Conservation (phyloP, 202 grass and related monocot species). For the Hordeum pubiflorum region DNA sequence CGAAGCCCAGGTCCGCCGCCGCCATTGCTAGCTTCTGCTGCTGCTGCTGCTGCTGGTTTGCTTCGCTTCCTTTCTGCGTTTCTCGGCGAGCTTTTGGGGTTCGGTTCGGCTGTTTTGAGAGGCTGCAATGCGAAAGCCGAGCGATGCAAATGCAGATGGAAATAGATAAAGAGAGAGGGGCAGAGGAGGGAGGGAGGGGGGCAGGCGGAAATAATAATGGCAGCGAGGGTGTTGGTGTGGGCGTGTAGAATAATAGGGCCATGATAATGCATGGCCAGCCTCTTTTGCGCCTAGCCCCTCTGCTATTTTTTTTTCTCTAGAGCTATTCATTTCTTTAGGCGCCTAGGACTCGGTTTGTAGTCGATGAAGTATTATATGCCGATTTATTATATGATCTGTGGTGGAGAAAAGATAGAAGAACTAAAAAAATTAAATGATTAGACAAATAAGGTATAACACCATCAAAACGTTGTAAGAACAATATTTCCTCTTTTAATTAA, state of each 20-base stretch:
- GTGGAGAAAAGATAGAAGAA: too few relatives aligned
- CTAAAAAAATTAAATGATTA: too few relatives aligned
- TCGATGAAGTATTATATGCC: neutral
- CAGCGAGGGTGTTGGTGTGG: conserved; percentile 10
- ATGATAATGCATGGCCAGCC: conserved; percentile 27
- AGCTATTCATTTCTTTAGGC: neutral
- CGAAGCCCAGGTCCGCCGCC: conserved; percentile 45
- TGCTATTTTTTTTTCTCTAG: neutral
- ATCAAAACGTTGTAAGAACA: too few relatives aligned
- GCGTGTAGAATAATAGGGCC: conserved; percentile 35
- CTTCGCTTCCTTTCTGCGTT: neutral
- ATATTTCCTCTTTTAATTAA: too few relatives aligned
- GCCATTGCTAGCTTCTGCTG: conserved; percentile 24
- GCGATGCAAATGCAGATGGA: neutral
- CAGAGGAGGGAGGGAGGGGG: neutral
- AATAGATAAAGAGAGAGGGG: conserved; percentile 25
- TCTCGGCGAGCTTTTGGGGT: neutral
- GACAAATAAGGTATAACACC: too few relatives aligned
- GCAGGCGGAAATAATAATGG: conserved; percentile 29
- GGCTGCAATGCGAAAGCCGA: conserved; percentile 18
- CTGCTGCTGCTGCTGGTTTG: neutral
- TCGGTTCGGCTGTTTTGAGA: neutral
- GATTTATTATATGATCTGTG: too few relatives aligned
- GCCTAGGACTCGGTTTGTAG: neutral
- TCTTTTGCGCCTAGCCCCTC: neutral